Evolutionary conservation across 73 alveolate species (phyloP).

Genomic region (Tetrahymena thermophila): DNA sequence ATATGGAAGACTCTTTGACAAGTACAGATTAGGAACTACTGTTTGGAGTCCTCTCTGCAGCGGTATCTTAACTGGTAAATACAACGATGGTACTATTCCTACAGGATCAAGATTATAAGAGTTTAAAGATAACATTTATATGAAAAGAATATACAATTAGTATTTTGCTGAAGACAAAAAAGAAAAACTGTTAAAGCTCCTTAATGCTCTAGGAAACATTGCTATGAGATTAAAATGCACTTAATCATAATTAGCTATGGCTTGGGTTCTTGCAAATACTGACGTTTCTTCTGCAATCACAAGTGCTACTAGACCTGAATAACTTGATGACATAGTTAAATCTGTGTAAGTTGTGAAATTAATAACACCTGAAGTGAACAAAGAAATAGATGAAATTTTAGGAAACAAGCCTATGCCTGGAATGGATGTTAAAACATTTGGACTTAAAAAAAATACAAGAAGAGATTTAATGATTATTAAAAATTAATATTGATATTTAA

Average conservation of each 20-base stretch:
- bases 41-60: too few species aligned
- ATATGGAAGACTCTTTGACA: conserved; percentile 57
- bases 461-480: conserved; percentile 15
- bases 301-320: conserved; percentile 72
- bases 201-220: too few species aligned
- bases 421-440: conserved; percentile 31
- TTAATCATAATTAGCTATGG: too few species aligned
- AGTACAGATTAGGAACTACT: conserved; percentile 72
- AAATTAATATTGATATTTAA: not conserved
- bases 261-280: conserved; percentile 58
- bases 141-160: not conserved
- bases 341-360: conserved; percentile 62
- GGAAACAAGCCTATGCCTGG: conserved; percentile 54
- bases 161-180: conserved; percentile 6
- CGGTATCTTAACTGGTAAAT: conserved; percentile 92
- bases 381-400: conserved; percentile 51
- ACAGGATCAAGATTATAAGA: conserved; percentile 43
- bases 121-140: not conserved
- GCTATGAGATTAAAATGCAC: too few species aligned
- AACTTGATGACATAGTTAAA: conserved; percentile 70
- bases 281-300: conserved; percentile 78
- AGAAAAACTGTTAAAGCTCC: too few species aligned
- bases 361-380: conserved; percentile 52
- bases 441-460: conserved; percentile 41
- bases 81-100: conserved; percentile 79